Evolutionary conservation across 805 yeast species (phyloP).

Genomic region (Saitoella complicata): DNA sequence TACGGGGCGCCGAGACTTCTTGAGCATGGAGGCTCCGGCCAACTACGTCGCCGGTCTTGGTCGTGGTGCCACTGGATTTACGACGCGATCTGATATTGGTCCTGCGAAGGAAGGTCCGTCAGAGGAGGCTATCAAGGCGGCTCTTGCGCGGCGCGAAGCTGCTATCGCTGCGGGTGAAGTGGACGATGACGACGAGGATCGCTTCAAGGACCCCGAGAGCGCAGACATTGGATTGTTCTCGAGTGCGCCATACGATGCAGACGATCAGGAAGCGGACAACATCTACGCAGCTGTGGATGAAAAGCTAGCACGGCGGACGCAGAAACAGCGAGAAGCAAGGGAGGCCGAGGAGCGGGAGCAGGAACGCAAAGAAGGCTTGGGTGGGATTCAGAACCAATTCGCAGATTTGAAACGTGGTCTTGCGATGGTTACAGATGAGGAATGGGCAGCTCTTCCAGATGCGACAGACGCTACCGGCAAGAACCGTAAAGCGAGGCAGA

Average conservation of each 20-base stretch:
- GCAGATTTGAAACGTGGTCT: conserved; percentile 51
- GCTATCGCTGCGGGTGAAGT: conserved; percentile 15
- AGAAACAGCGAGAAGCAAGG: conserved; percentile 14
- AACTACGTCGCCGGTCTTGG: conserved; percentile 89
- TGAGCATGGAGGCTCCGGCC: conserved; percentile 74
- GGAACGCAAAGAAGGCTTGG: conserved; percentile 16
- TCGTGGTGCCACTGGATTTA: conserved; percentile 87
- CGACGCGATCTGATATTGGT: conserved; percentile 67
- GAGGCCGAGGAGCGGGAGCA: conserved; percentile 15
- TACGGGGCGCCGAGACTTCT: conserved; percentile 27
- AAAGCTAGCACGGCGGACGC: conserved; percentile 22
- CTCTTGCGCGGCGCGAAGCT: conserved; percentile 12
- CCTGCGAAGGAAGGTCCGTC: conserved; percentile 26
- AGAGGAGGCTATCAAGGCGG: conserved; percentile 22
- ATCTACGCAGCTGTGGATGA: conserved; percentile 54
- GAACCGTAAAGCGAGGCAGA: conserved; percentile 37
- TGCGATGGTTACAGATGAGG: conserved; percentile 40
- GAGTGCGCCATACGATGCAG: conserved; percentile 26
- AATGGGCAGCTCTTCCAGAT: conserved; percentile 77
- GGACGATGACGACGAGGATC: conserved; percentile 18
- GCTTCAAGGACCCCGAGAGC: conserved; percentile 18
- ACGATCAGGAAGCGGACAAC: conserved; percentile 64
- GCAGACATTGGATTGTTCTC: conserved; percentile 22
- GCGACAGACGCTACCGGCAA: conserved; percentile 82
- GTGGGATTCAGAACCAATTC: conserved; percentile 36